Base-by-base conservation (phyloP, 345 rosid species). In the Lepidium aucheri region DNA sequence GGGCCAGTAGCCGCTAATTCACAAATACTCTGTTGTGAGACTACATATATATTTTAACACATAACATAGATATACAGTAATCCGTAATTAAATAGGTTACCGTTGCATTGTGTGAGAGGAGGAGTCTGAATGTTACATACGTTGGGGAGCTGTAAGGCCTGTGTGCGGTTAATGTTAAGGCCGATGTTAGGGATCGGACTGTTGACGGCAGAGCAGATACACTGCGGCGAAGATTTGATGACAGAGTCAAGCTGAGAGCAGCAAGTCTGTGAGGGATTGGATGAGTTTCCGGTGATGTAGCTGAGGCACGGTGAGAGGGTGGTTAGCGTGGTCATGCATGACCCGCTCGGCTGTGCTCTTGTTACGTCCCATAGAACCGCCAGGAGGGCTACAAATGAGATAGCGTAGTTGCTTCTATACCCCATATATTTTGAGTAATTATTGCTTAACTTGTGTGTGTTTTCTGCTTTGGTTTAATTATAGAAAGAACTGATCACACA, bases 91-190 rank as follows among this genome's bases (percentile, higher is more conserved):
- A 36, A 14, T 11, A 44, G 20, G 47, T 34, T 81, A 79, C 88
- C 85, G 28, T 81, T 82, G 71, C 96, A 85, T 64, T 76, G 94
- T 79, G 77, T 79, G 42, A 79, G 47, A 28, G 91, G 68, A 18
- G 86, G 87, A 52, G 84, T 78, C 69, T 81, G 86, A 30, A 91
- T 82, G 34, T 74, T 76, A 53, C 94, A 91, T 40, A 81, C 81
- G 24, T 76, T 72, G 15, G 97, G 91, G 53, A 88, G 88, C 22
- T 80, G 69, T 50, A 88, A 50, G 51, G 94, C 91, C 13, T 68
- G 83, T 46, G 91, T 91, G 57, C 79, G 86, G 76, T 86, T 91
- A 20, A 91, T 74, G 72, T 30, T 68, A 52, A 86, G 64, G 5
- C 92, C 90, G 26, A 81, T 20, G 9, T 82, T 68, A 24, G 85